Evolutionary conservation across 2,329 filamentous ascomycete species (phyloP), one percentile per base, ranked within the genome.

Genomic region (Monosporascus sp.): DNA sequence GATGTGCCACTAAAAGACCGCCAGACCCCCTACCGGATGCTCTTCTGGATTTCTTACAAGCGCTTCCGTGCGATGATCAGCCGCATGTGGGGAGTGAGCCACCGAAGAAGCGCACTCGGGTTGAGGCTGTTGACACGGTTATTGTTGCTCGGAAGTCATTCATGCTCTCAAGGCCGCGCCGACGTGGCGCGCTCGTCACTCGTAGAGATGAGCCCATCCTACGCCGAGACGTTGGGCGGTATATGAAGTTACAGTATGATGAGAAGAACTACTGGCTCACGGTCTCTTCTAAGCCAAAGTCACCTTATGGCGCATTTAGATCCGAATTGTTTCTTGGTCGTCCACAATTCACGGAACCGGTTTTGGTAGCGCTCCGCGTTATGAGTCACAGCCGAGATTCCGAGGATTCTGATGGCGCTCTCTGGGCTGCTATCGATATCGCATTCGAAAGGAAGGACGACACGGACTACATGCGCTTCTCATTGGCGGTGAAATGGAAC

Each of bases 401-500:
- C 8, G 51, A 52, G 3, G 48, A 46, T 14, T 50, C 61, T 9
- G 57, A 63, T 25, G 62, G 53, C 45, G 57, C 57, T 6, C 57
- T 78, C 1, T 75, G 72, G 71, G 62, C 61, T 8, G 58, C 55
- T 5, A 58, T 70, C 5, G 59, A 68, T 35, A 51, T 75, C 20
- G 50, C 51, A 5, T 52, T 76, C 15, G 58, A 70, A 8, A 60
- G 62, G 49, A 58, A 55, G 6, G 58, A 58, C 6, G 59, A 55
- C 2, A 53, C 56, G 47, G 62, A 70, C 3, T 57, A 55, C 3
- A 35, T 77, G 24, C 60, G 57, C 14, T 58, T 77, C 37, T 57
- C 55, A 3, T 60, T 75, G 27, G 58, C 66, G 22, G 60, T 78
- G 17, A 68, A 71, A 35, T 79, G 76, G 75, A 76, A 76, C 53